These are phyloP conservation scores for Aspergillus heteromorphus DNA, from an alignment of 495 filamentous ascomycete genomes.

Conservation along the genomic window DNA sequence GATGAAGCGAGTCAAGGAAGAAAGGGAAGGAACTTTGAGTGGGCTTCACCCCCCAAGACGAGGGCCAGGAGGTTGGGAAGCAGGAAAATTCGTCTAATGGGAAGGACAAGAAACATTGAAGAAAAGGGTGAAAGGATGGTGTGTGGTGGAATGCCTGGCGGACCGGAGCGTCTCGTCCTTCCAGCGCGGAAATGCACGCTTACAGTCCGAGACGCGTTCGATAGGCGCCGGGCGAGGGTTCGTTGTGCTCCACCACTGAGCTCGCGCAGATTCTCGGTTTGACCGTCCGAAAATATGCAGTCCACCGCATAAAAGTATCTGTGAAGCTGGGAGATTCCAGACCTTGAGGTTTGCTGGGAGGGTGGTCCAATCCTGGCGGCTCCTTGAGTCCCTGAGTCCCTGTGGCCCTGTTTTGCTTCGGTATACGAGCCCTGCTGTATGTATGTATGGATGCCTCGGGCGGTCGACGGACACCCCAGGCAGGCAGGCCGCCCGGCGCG, in stretches of 20 bases:
- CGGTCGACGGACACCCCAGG: neutral
- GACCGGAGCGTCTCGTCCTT: conserved; percentile 35
- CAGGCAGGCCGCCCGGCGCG: conserved; percentile 11
- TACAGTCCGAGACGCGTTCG: conserved; percentile 46
- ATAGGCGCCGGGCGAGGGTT: conserved; percentile 37
- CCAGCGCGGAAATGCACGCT: conserved; percentile 45
- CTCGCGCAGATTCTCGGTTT: conserved; percentile 16
- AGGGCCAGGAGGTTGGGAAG: conserved; percentile 19
- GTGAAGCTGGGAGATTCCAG: neutral
- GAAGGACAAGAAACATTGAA: conserved; percentile 26
- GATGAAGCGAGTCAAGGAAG: conserved; percentile 15
- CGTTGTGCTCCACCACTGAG: conserved; percentile 26
- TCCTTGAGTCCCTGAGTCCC: neutral
- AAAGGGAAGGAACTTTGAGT: conserved; percentile 18
- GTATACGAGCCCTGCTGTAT: neutral
- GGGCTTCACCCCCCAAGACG: conserved; percentile 11
- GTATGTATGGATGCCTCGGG: neutral
- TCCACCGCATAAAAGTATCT: neutral
- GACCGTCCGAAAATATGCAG: conserved; percentile 16
- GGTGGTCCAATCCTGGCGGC: neutral
- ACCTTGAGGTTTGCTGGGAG: neutral
- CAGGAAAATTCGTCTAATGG: conserved; percentile 11
- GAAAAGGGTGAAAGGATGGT: conserved; percentile 32
- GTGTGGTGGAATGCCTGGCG: conserved; percentile 38
- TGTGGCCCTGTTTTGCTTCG: neutral